phyloP scores from a whole-genome alignment of 768 basidiomycete species.

The Suillus placidus region DNA sequence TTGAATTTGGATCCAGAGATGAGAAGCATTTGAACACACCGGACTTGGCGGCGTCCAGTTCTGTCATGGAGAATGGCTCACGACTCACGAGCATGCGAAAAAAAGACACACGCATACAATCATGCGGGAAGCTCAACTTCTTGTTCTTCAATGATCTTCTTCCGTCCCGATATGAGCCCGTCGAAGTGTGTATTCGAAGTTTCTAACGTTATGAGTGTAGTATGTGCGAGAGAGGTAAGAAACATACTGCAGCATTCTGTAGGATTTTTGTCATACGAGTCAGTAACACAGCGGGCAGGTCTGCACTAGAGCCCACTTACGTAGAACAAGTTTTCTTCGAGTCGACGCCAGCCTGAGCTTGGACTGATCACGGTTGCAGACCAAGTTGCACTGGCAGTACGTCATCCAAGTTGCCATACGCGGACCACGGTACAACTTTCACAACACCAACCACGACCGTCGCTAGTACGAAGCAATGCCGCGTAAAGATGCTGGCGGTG shows the following conservation, averaged over 20 bases:
- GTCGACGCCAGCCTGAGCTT: not conserved
- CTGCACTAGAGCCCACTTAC: not conserved
- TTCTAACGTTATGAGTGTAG: not conserved
- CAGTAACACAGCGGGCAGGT: not conserved
- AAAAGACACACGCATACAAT: not conserved
- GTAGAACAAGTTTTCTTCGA: not conserved
- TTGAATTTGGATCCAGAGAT: not conserved
- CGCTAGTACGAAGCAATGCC: conserved; percentile 51
- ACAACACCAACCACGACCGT: not conserved
- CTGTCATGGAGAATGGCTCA: not conserved
- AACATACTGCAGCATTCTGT: not conserved
- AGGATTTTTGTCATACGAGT: not conserved
- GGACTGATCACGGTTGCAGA: not conserved
- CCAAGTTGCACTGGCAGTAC: not conserved
- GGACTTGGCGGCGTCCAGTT: not conserved
- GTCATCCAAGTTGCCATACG: not conserved
- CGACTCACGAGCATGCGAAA: not conserved
- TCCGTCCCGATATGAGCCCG: not conserved
- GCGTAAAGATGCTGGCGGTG: conserved; percentile 61
- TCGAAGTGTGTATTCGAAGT: not conserved
- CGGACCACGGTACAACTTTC: not conserved
- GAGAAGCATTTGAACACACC: not conserved
- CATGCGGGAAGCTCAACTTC: not conserved
- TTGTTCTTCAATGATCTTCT: not conserved
- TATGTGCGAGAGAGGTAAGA: not conserved